These are phyloP conservation scores for Salix viminalis DNA, from an alignment of 345 rosid genomes.

Conservation along the genomic window DNA sequence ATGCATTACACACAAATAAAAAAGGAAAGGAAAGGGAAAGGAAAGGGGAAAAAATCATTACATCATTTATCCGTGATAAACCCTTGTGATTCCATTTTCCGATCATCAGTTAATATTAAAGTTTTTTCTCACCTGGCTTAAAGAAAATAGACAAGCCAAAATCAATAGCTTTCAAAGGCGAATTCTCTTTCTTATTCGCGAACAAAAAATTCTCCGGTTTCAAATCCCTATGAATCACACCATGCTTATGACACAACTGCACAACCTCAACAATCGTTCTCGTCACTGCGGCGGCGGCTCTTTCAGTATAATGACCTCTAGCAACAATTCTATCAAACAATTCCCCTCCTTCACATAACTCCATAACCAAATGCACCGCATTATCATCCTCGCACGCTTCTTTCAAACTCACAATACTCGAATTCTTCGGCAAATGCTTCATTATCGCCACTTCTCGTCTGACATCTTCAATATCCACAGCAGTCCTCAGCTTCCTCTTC, in stretches of 20 bases:
- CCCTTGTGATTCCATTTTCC: neutral
- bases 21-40: too few species aligned
- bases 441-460: conserved; percentile 94
- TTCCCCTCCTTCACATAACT: conserved; percentile 99
- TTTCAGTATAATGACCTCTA: conserved; percentile 94
- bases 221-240: conserved; percentile 96
- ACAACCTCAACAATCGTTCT: conserved; percentile 94
- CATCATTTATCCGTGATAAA: neutral
- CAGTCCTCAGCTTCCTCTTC: conserved; percentile 89
- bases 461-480: conserved; percentile 92
- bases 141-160: conserved; percentile 97
- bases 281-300: conserved; percentile 91
- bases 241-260: conserved; percentile 90
- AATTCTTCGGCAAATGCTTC: conserved; percentile 83
- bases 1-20: too few species aligned
- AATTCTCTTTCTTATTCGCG: conserved; percentile 98
- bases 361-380: conserved; percentile 99
- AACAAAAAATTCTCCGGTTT: conserved; percentile 98
- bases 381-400: conserved; percentile 96
- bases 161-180: conserved; percentile 96
- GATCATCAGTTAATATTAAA: neutral
- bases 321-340: conserved; percentile 99
- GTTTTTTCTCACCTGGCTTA: conserved; percentile 68
- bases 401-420: conserved; percentile 84
- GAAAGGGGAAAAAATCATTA: neutral